Evolutionary conservation across 768 basidiomycete genomes (phyloP).

Genomic region (Mrakia blollopis): DNA sequence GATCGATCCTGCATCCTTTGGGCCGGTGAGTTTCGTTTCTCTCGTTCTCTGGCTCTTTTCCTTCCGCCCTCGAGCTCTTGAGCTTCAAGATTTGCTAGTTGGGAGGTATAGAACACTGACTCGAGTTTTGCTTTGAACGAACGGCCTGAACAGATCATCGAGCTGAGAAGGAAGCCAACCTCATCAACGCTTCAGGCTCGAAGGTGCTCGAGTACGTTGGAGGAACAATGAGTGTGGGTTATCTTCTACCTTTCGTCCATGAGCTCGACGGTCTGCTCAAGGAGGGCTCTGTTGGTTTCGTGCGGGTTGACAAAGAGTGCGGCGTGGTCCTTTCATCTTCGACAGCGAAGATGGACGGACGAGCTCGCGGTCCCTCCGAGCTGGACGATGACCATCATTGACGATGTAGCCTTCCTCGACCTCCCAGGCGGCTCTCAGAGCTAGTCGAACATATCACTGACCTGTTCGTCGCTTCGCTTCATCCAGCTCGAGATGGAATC

Average conservation of each 20-base stretch:
- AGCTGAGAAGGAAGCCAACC: conserved; percentile 81
- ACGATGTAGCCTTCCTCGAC: conserved; percentile 13
- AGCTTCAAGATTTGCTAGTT: no score
- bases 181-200: conserved; percentile 79
- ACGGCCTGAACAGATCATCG: conserved; percentile 78
- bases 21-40: no score
- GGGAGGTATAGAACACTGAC: no score
- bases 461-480: not conserved
- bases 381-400: conserved; percentile 30
- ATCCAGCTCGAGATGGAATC: conserved; percentile 81
- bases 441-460: not conserved
- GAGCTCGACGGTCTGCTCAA: not conserved
- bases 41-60: no score
- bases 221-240: conserved; percentile 76
- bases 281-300: not conserved
- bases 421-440: not conserved
- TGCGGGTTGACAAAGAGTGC: not conserved
- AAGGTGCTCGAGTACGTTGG: conserved; percentile 91
- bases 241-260: not conserved
- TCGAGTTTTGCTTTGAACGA: no score
- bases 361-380: conserved; percentile 18
- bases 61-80: not conserved
- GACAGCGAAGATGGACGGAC: conserved; percentile 17
- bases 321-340: not conserved
- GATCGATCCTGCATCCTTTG: conserved; percentile 31